Base-by-base conservation (phyloP, 179 eudicot genomes). In the Carnegiea gigantea region DNA sequence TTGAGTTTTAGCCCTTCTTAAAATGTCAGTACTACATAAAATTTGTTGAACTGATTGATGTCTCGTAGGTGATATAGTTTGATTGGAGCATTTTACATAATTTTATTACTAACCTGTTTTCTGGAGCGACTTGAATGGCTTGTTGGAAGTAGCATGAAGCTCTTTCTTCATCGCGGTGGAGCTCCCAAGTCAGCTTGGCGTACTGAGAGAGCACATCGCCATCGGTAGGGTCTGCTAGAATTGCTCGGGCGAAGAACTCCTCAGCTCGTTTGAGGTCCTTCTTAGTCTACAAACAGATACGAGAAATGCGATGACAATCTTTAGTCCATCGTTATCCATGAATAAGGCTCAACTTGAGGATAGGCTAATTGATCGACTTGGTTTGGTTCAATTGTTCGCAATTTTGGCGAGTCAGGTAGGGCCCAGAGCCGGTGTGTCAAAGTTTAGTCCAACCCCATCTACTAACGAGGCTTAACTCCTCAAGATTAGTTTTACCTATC, bases 201-300 rank as follows among this genome's bases (percentile, higher is more conserved):
- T 93, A 95, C 30, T 89, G 88, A 26, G 92, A 85, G 15, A 95
- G 90, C 28, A 90, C 74, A 53, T 95, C 97, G 30, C 92, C 98
- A 43, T 95, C 97, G 26, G 76, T 79, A 8, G 97, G 97, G 85
- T 93, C 97, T 24, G 88, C 84, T 26, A 95, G 86, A 51, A 92
- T 91, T 2, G 98, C 97, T 76, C 98, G 84, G 5, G 95, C 89
- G 84, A 92, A 95, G 76, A 90, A 93, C 82, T 91, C 98, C 75
- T 95, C 98, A 0, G 98, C 96, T 38, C 43, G 12, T 15, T 17
- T 18, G 11, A 75, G 64, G 78, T 75, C 78, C 62, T 9, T 24
- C 80, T 77, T 77, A 3, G 72, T 57, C 80, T 77, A 12, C 20
- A 59, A 3, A 59, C 33, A 36, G 71, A 60, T 21, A 76, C 15